These are phyloP conservation scores for Fomitiporia mediterranea DNA, from an alignment of 1,284 basidiomycete species.

Conservation along the genomic window DNA sequence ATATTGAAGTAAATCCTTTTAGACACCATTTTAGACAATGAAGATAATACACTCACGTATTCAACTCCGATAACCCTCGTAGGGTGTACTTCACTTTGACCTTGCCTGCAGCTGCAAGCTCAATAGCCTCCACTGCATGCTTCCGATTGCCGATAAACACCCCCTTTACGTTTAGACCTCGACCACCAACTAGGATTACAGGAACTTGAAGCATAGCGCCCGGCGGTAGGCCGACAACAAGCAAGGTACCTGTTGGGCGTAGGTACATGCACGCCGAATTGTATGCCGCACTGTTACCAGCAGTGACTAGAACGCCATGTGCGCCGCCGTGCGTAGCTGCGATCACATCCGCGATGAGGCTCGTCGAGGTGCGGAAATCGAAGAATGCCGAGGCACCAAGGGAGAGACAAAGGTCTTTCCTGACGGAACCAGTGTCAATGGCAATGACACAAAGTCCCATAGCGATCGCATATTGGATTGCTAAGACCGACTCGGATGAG, in stretches of 20 bases:
- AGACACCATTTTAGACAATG: no score
- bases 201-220: constrained; percentile 55
- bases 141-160: constrained; percentile 48
- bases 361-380: constrained; percentile 65
- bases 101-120: constrained; percentile 63
- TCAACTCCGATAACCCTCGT: constrained; percentile 50
- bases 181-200: constrained; percentile 72
- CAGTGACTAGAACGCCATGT: constrained; percentile 70
- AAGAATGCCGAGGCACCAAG: constrained; percentile 80
- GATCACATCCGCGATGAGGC: constrained; percentile 60
- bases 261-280: constrained; percentile 69
- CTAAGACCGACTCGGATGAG: constrained; percentile 37
- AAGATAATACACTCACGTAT: constrained; percentile 37
- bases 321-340: constrained; percentile 71
- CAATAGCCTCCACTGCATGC: constrained; percentile 69
- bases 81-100: constrained; percentile 55
- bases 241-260: constrained; percentile 57
- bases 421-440: constrained; percentile 74
- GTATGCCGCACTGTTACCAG: constrained; percentile 52
- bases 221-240: constrained; percentile 72
- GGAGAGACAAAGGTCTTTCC: constrained; percentile 59
- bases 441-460: constrained; percentile 80
- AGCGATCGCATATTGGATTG: constrained; percentile 72
- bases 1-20: neutral
- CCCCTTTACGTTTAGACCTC: neutral